Evolutionary conservation across 306 rosid genomes (phyloP), one percentile per base, ranked within the genome.

Genomic region (Phaseolus lunatus): DNA sequence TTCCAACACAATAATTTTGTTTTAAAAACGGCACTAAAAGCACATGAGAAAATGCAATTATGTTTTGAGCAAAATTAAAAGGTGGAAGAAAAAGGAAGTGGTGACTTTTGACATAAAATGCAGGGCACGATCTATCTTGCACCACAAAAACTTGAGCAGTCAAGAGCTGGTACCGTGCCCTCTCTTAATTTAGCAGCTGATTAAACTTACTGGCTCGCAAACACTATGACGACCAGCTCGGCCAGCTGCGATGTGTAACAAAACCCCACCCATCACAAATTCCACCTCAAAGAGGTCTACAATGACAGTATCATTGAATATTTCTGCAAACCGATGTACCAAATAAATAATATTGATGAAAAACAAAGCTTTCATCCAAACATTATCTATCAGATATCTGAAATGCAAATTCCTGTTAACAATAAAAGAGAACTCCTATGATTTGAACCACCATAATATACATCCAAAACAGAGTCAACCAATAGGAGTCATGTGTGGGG

Each of bases 91-190:
- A 33, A n/a, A 24, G 44, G 44, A 10, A n/a, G 7, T 29, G 0
- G 20, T 22, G 41, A 65, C 53, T 33, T 50, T 18, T 27, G 11
- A 49, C 24, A 71, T 3, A 73, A 84, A 80, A 75, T 93, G 79
- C 89, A 44, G 39, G 58, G 97, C 90, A 83, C 84, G 87, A 54
- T 89, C 98, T 82, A 89, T 90, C 97, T 86, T 83, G 87, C 53
- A 86, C 91, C 77, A 67, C 83, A 50, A 75, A 85, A 80, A 78
- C 92, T 89, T 54, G 3, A 19, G 90, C 86, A 79, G 96, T 80
- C 84, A 92, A 90, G 98, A 90, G 94, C 93, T 91, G 94, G 94
- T 88, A 77, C 29, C 41, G 87, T 59, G 89, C 89, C 75, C 48
- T 18, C 8, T 73, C 63, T 88, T 27, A 83, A 62, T 86, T 79